Percentiles rank a stretch among this genome's conserved stretches.
Conservation (phyloP, 306 rosid genomes). For the Pyrus communis region DNA sequence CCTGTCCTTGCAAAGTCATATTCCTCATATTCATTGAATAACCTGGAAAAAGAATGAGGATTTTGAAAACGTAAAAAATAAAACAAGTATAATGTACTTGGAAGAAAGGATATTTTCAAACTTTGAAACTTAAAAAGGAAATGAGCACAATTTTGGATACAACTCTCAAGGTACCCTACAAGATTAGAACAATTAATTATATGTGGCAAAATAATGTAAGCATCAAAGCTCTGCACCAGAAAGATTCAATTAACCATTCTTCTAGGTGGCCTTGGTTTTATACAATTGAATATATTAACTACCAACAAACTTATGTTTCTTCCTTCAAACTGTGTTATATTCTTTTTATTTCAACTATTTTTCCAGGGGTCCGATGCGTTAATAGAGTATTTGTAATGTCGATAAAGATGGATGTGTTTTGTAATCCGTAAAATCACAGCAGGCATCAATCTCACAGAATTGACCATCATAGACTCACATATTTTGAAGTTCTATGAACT, state of each 20-base stretch:
- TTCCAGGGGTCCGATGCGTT: not conserved
- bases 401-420: not conserved
- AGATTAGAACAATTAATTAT: not conserved
- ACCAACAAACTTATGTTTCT: not conserved
- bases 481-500: not conserved
- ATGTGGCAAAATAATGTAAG: not conserved
- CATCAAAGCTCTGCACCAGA: not conserved
- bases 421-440: not conserved
- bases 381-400: not conserved
- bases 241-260: not conserved
- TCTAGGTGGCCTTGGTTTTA: not conserved
- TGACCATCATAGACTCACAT: not conserved
- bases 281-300: not conserved
- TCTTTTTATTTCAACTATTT: not conserved
- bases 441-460: not conserved
- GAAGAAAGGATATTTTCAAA: not conserved
- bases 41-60: conserved; percentile 30
- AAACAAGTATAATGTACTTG: not conserved
- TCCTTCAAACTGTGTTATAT: not conserved
- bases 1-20: conserved; percentile 90
- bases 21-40: conserved; percentile 72
- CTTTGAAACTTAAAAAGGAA: not conserved
- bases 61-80: not conserved
- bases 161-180: not conserved
- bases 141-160: not conserved